phyloP scores from a whole-genome alignment of 139 green algal genomes.

The Picochlorum costavermella region DNA sequence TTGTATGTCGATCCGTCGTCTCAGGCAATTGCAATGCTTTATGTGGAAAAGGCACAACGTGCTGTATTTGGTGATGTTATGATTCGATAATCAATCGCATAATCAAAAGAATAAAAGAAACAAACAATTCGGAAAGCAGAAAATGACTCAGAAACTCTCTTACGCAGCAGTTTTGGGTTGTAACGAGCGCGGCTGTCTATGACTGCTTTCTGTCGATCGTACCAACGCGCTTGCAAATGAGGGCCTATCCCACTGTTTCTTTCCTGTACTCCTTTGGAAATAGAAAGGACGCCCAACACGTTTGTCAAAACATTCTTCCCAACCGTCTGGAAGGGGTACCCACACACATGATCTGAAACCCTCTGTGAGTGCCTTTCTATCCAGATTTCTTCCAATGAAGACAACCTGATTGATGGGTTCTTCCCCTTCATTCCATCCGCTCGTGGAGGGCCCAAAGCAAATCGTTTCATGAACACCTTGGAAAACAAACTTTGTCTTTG shows the following conservation, averaged over 20 bases:
- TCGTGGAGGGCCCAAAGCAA: conserved; percentile 55
- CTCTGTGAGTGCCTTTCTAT: conserved; percentile 41
- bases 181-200: conserved; percentile 31
- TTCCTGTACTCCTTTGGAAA: conserved; percentile 14
- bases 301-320: conserved; percentile 53
- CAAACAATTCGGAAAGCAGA: no score
- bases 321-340: conserved; percentile 66
- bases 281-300: conserved; percentile 29
- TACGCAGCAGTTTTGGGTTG: conserved; percentile 10
- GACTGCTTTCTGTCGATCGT: conserved; percentile 26
- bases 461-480: conserved; percentile 82
- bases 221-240: conserved; percentile 32
- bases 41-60: no score
- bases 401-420: conserved; percentile 66
- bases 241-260: conserved; percentile 29
- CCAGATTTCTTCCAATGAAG: conserved; percentile 69
- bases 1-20: conserved; percentile 35
- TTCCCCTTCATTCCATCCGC: conserved; percentile 53
- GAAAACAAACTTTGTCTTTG: conserved; percentile 73
- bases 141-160: not conserved
- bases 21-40: not conserved
- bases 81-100: no score
- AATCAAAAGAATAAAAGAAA: no score
- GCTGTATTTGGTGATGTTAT: no score
- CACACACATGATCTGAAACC: conserved; percentile 66